Conservation (phyloP, 257 asterid genomes). For the Forsythia suspensa region DNA sequence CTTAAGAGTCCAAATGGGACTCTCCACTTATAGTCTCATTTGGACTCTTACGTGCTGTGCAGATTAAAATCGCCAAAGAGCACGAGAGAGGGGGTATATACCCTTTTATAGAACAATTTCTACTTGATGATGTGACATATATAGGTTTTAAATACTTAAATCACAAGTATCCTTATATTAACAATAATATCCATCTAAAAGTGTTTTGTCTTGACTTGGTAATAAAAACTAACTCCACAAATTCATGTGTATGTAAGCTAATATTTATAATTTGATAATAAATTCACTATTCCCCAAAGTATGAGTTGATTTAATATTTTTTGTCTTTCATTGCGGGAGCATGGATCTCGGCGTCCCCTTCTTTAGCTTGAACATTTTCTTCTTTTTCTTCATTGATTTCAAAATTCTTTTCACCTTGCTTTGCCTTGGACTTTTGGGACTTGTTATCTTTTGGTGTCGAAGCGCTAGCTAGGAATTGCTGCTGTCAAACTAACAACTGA, state of each 20-base stretch:
- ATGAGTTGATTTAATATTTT: background rate
- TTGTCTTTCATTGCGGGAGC: no score
- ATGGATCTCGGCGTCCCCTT: no score
- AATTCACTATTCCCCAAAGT: background rate
- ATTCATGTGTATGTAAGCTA: background rate
- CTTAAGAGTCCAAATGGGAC: background rate
- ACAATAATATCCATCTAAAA: background rate
- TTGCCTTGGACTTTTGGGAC: no score
- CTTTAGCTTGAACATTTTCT: no score
- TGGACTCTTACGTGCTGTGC: background rate
- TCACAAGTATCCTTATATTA: background rate
- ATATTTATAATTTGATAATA: background rate
- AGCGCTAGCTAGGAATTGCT: no score
- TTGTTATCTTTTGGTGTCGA: no score
- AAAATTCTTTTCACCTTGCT: no score
- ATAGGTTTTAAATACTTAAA: background rate
- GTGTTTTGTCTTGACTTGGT: background rate
- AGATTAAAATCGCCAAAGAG: background rate
- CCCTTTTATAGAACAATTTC: background rate
- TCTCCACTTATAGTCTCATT: background rate
- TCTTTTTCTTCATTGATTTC: no score
- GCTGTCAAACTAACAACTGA: no score
- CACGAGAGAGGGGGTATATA: background rate
- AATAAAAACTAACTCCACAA: background rate
- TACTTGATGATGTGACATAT: background rate